A percentile compares a stretch with the other conserved stretches of the same genome.
phyloP scores from a whole-genome alignment of 495 filamentous ascomycete species.

The Xylaria scruposa region DNA sequence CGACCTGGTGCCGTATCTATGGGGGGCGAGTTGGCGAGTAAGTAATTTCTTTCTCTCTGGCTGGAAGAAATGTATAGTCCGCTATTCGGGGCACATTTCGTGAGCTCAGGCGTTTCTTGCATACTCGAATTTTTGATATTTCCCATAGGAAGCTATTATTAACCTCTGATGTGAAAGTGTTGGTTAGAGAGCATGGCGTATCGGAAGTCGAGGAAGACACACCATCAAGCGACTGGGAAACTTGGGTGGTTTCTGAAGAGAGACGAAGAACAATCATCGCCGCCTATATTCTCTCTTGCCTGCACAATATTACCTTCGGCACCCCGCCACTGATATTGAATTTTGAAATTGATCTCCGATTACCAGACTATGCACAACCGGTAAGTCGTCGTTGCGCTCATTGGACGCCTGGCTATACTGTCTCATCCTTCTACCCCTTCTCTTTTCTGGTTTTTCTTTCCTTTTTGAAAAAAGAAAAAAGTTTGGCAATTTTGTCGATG shows the following conservation, averaged over 20 bases:
- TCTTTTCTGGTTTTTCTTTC: too few species aligned
- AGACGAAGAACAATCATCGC: slow-evolving; percentile 59
- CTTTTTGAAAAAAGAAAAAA: too few species aligned
- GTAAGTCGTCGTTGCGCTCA: background rate
- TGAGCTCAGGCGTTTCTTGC: background rate
- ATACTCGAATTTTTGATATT: background rate
- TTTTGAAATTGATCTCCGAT: slow-evolving; percentile 52
- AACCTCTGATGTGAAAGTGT: slow-evolving; percentile 41
- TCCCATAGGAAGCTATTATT: background rate
- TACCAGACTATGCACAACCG: slow-evolving; percentile 13
- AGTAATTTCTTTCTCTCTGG: background rate
- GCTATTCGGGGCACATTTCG: background rate
- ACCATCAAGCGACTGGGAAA: slow-evolving; percentile 53
- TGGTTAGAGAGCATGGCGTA: slow-evolving; percentile 51
- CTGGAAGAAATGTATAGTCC: background rate
- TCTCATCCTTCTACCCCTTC: too few species aligned
- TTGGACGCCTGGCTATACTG: background rate
- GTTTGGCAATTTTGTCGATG: background rate
- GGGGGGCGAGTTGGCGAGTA: slow-evolving; percentile 53
- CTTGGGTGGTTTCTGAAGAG: slow-evolving; percentile 58
- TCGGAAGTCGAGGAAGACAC: slow-evolving; percentile 41
- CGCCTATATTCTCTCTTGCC: slow-evolving; percentile 62
- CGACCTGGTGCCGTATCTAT: slow-evolving; percentile 58
- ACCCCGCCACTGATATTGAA: slow-evolving; percentile 60
- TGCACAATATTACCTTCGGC: slow-evolving; percentile 62